Conservation (phyloP, 345 rosid species). For the Eucalyptus regnans region DNA sequence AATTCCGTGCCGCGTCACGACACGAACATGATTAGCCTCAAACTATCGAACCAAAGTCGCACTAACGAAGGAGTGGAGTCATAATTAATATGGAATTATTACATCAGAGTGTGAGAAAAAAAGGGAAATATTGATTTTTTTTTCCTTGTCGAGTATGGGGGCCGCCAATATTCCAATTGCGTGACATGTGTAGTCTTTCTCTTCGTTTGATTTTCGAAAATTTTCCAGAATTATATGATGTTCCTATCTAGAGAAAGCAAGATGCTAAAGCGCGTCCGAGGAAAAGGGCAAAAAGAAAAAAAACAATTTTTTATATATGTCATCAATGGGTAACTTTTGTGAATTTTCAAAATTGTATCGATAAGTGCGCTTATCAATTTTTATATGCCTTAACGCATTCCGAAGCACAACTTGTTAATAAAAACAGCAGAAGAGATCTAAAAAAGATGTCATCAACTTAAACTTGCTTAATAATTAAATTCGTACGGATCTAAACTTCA, state of each 20-base stretch:
- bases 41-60: neutral
- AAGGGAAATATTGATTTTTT: neutral
- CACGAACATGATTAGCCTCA: neutral
- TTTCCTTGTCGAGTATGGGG: neutral
- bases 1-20: neutral
- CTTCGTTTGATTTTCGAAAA: neutral
- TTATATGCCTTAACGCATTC: neutral
- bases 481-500: neutral
- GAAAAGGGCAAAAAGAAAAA: neutral
- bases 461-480: neutral
- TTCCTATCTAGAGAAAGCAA: neutral
- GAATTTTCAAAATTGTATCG: neutral
- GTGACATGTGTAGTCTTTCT: neutral
- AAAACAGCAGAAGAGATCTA: neutral
- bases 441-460: neutral
- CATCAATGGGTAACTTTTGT: neutral
- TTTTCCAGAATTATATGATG: neutral
- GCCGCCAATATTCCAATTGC: neutral
- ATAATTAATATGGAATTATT: neutral
- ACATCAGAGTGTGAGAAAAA: neutral
- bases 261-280: neutral
- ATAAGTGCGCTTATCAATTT: neutral
- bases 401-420: neutral
- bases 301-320: neutral
- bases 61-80: neutral